Base-by-base conservation (phyloP, 495 filamentous ascomycete species). In the Jackrogersella multiformis region DNA sequence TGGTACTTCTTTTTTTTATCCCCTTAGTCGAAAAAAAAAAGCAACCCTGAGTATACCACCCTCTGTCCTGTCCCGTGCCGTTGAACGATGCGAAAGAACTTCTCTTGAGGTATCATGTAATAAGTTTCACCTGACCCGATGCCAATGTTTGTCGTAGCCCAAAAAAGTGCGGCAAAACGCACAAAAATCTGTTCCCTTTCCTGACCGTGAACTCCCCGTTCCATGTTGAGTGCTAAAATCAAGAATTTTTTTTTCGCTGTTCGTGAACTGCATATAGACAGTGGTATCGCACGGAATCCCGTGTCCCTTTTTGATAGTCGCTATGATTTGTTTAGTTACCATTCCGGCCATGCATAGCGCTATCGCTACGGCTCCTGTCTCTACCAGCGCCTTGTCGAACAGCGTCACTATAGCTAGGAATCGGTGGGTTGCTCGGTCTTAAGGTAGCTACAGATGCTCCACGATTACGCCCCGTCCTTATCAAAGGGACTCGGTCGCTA, bases 401-500 rank as follows among this genome's bases (percentile, higher is more conserved):
- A 13, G 88, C 87, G 60, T 89, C 88, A 70, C 85, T 87, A 60
- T 90, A 91, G 68, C 86, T 90, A 7, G 89, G 89, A 60, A 88
- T 87, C 2, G 84, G 85, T 26, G 84, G 82, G 57, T 80, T 82
- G 38, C 30, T 75, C 54, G 77, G 69, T 62, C 77, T 71, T 30
- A 81, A 74, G 26, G 81, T 79, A 26, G 78, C 79, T 1, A 74
- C 74, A 18, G 81, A 84, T 41, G 61, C 64, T 1, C 78, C 82
- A 38, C 78, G 82, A 63, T 70, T 81, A 41, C 77, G 70, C 16
- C 39, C 70, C 8, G 78, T 70, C 46, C 71, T 75, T 45, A 80
- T 78, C 15, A 78, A 65, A 34, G 62, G 81, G 39, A 77, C 71
- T 30, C 74, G 69, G 26, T 82, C 81, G 59, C 76, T 78, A 18